Evolutionary conservation across 2,329 filamentous ascomycete genomes (phyloP), one percentile per base, ranked within the genome.

Genomic region (Stagonosporopsis chrysanthemi): DNA sequence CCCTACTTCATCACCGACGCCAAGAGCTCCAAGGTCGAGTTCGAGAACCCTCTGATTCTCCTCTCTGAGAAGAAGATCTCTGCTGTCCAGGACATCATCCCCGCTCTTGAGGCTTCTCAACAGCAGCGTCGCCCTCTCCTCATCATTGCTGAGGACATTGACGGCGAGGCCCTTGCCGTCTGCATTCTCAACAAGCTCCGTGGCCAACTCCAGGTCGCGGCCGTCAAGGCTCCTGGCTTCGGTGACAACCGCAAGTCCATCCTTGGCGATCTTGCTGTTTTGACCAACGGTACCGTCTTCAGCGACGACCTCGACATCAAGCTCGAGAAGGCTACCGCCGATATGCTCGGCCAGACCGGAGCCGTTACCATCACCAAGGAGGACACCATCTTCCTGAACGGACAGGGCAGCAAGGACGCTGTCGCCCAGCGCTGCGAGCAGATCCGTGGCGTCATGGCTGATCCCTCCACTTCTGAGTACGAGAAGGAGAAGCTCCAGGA

Each of bases 401-500:
- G 95, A 55, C 92, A 97, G 75, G 95, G 95, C 65, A 90, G 83
- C 88, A 97, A 98, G 86, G 95, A 99, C 76, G 79, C 86, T 67
- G 96, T 99, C 73, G 82, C 90, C 65, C 92, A 97, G 85, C 91
- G 95, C 78, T 98, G 95, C 82, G 95, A 99, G 83, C 95, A 99
- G 85, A 99, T 99, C 81, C 93, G 95, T 70, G 93, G 94, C 69
- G 92, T 98, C 81, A 97, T 97, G 84, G 86, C 84, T 62, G 95
- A 99, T 83, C 90, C 94, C 66, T 89, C 86, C 71, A 99, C 95
- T 65, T 97, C 93, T 45, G 95, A 99, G 76, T 99, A 99, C 83
- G 95, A 99, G 88, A 98, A 97, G 88, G 95, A 99, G 90, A 99
- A 99, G 88, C 91, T 99, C 66, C 95, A 98, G 84, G 95, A 99